Evolutionary conservation across 352 stramenopile genomes (phyloP).

Genomic region (Phytophthora cactorum): DNA sequence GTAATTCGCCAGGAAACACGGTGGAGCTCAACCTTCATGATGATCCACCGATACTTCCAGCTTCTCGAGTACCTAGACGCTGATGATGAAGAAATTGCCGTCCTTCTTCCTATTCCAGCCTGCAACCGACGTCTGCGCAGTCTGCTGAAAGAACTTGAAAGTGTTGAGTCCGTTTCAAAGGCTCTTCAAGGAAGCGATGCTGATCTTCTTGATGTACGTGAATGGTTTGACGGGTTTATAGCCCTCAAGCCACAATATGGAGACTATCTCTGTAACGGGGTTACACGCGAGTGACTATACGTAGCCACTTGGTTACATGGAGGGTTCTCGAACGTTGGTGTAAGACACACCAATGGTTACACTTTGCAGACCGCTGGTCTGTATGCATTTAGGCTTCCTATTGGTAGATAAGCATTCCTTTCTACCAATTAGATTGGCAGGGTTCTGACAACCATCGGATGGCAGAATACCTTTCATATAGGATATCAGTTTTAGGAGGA

Average conservation of each 20-base stretch:
- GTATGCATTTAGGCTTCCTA: no score
- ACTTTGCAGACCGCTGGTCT: no score
- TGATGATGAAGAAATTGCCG: background rate
- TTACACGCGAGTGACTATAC: no score
- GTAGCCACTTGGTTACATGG: no score
- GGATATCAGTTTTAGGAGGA: no score
- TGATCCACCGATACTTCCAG: slow-evolving; percentile 9
- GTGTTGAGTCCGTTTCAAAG: background rate
- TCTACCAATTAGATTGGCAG: no score
- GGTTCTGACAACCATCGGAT: no score
- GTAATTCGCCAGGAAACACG: background rate
- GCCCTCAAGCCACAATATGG: background rate
- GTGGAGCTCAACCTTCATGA: background rate
- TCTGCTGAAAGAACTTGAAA: background rate
- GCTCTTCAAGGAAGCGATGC: background rate
- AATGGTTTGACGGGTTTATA: background rate
- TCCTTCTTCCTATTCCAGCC: background rate
- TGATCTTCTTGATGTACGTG: background rate
- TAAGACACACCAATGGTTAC: no score
- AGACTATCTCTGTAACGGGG: no score
- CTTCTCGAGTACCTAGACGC: slow-evolving; percentile 9
- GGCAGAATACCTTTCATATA: no score
- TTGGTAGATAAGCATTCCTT: no score
- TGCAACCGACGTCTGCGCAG: background rate
- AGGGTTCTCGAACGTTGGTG: no score